Conservation (phyloP, 2,329 filamentous ascomycete species). For the Curvularia hawaiiensis region DNA sequence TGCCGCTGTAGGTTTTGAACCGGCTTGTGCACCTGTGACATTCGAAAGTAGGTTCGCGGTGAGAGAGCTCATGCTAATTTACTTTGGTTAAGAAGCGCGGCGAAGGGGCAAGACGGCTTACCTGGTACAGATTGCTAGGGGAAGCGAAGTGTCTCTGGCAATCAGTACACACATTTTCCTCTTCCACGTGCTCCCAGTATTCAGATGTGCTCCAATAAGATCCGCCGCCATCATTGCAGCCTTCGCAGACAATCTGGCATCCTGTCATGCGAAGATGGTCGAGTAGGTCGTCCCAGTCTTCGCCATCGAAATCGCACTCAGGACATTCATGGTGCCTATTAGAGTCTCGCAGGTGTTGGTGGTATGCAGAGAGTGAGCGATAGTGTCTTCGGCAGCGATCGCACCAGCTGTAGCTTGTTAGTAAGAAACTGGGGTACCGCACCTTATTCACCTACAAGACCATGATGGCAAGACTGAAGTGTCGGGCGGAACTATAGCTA, state of each 20-base stretch:
- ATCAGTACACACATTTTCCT: neutral
- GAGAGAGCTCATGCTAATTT: neutral
- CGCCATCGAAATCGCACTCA: constrained; percentile 1
- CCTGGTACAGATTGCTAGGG: neutral
- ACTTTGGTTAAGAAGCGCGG: neutral
- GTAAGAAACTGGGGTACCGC: neutral
- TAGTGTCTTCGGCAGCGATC: neutral
- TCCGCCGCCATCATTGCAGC: neutral
- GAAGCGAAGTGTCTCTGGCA: constrained; percentile 4
- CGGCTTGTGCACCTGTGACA: neutral
- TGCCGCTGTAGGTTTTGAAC: constrained; percentile 7
- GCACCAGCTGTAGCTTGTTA: neutral
- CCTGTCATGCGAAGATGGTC: neutral
- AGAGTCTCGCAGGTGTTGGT: constrained; percentile 2
- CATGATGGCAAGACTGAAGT: neutral
- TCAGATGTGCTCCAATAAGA: neutral
- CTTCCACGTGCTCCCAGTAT: neutral
- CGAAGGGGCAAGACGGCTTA: neutral
- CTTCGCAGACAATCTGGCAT: constrained; percentile 1
- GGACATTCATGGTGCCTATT: constrained; percentile 3
- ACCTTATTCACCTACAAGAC: neutral
- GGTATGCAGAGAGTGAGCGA: neutral
- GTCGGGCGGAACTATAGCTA: neutral
- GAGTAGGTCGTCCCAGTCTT: neutral
- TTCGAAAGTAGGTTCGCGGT: neutral